A percentile compares a stretch with the other conserved stretches of the same genome.
phyloP scores from a whole-genome alignment of 768 basidiomycete genomes.

The Lentinula lateritia region DNA sequence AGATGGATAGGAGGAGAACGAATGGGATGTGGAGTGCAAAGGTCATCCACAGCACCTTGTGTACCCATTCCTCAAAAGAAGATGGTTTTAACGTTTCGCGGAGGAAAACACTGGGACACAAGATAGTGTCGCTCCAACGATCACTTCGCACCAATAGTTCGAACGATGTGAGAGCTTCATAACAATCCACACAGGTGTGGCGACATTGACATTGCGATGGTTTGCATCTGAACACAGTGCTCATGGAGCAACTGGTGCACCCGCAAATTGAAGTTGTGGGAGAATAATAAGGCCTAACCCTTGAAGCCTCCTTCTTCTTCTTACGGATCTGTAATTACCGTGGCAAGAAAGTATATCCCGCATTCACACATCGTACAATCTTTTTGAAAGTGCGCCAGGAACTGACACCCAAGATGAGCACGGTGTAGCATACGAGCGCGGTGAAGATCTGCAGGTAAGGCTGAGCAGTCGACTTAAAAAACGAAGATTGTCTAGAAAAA shows the following conservation, averaged over 20 bases:
- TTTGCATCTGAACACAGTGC: too few relatives aligned
- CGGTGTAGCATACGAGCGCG: not conserved
- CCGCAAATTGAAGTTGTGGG: not conserved
- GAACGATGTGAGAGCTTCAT: too few relatives aligned
- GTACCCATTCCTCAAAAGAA: not conserved
- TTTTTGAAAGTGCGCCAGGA: not conserved
- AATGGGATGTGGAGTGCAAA: not conserved
- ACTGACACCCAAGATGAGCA: not conserved
- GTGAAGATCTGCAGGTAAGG: not conserved
- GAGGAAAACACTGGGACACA: not conserved
- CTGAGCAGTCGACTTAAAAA: not conserved
- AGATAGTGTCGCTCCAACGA: too few relatives aligned
- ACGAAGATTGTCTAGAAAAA: not conserved
- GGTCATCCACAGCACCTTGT: not conserved
- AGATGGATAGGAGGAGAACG: not conserved
- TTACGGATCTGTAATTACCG: not conserved
- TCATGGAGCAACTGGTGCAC: not conserved
- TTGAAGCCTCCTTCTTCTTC: not conserved
- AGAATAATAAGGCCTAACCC: not conserved
- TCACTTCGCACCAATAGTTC: too few relatives aligned
- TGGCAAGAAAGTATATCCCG: not conserved
- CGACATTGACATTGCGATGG: too few relatives aligned
- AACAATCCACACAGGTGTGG: too few relatives aligned
- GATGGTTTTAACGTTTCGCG: not conserved
- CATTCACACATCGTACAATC: not conserved